These are phyloP conservation scores for Malus fusca DNA, from an alignment of 306 rosid species.

Conservation along the genomic window DNA sequence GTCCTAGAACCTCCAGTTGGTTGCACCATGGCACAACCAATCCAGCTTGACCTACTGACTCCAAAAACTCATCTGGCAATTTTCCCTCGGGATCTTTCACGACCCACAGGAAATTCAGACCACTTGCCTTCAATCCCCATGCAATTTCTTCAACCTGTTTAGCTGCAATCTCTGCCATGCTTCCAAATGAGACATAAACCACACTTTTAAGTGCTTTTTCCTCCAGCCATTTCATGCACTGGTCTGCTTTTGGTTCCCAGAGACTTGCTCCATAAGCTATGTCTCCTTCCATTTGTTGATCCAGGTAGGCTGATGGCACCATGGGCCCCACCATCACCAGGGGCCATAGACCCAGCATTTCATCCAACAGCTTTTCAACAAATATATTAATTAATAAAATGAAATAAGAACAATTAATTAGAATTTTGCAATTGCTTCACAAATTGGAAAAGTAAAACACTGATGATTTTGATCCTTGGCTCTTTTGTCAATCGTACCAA, in stretches of 20 bases:
- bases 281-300: conserved; percentile 28
- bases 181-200: conserved; percentile 34
- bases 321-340: conserved; percentile 33
- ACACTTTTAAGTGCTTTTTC: conserved; percentile 19
- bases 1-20: conserved; percentile 36
- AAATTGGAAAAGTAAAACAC: neutral
- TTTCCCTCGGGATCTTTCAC: conserved; percentile 20
- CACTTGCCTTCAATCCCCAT: conserved; percentile 26
- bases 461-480: neutral
- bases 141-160: conserved; percentile 36
- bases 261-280: conserved; percentile 25
- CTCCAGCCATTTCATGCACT: conserved; percentile 27
- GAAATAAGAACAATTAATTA: neutral
- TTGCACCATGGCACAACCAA: conserved; percentile 36
- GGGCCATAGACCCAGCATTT: conserved; percentile 28
- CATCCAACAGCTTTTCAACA: conserved; percentile 19
- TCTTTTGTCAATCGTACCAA: neutral
- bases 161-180: conserved; percentile 16
- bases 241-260: conserved; percentile 19
- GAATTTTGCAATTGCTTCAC: neutral
- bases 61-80: conserved; percentile 10
- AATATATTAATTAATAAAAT: neutral
- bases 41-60: conserved; percentile 10
- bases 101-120: conserved; percentile 30
- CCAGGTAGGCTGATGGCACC: conserved; percentile 48